Evolutionary conservation across 2,329 filamentous ascomycete species (phyloP), one percentile per base, ranked within the genome.

Genomic region (Lachnellula hyalina): DNA sequence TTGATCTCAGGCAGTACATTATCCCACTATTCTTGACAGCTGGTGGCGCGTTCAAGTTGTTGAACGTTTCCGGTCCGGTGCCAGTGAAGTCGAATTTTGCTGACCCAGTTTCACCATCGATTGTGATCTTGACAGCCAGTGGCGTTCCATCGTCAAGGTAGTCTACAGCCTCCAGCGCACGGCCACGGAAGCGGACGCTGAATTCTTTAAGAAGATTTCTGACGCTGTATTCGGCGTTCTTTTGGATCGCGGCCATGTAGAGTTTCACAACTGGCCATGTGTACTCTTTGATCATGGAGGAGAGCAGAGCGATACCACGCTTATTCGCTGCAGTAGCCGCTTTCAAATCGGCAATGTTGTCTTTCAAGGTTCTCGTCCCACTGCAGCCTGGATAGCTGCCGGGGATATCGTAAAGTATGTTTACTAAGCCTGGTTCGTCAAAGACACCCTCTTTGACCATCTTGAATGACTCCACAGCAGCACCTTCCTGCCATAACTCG

Each of bases 261-360:
- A 87, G 84, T 61, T 89, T 84, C 0, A 93, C 89, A 0, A 87
- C 85, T 2, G 82, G 76, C 62, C 88, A 83, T 21, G 83, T 83
- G 61, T 90, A 92, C 64, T 93, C 89, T 12, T 79, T 77, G 60
- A 92, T 90, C 1, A 93, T 74, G 0, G 78, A 77, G 52, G 80
- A 78, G 60, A 93, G 91, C 17, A 91, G 75, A 32, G 82, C 82
- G 65, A 91, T 91, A 5, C 89, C 89, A 63, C 89, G 89, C 58
- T 89, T 84, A 66, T 94, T 93, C 5, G 89, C 88, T 0, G 89
- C 88, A 15, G 92, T 85, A 67, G 92, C 89, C 0, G 89, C 89
- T 69, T 91, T 90, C 46, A 94, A 77, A 67, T 94, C 89, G 53
- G 90, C 90, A 61, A 94, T 76, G 67, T 94, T 94, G 70, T 95